phyloP scores from a whole-genome alignment of 2,329 filamentous ascomycete genomes.

The Tolypocladium ovalisporum region DNA sequence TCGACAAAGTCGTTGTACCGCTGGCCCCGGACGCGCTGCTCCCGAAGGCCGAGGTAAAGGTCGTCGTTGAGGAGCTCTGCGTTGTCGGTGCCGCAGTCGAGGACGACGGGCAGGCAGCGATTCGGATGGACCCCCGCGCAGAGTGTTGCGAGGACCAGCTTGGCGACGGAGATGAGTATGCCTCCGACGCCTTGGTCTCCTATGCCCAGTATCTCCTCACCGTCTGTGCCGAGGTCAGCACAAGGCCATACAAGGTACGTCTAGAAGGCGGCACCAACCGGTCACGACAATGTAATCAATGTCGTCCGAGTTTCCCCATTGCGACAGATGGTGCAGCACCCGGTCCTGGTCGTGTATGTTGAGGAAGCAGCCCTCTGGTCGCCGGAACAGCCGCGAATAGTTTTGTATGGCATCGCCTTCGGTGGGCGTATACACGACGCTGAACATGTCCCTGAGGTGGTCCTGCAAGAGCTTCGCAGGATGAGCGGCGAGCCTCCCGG shows the following conservation, averaged over 20 bases:
- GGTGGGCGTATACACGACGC: constrained; percentile 83
- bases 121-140: constrained; percentile 81
- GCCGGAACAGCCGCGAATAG: constrained; percentile 67
- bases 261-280: constrained; percentile 39
- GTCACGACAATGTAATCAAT: constrained; percentile 85
- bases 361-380: constrained; percentile 71
- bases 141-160: constrained; percentile 70
- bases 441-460: constrained; percentile 79
- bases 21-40: constrained; percentile 56
- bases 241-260: neutral
- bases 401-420: constrained; percentile 83
- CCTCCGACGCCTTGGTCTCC: constrained; percentile 82
- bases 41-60: constrained; percentile 65
- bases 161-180: constrained; percentile 75
- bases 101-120: constrained; percentile 65
- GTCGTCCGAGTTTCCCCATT: constrained; percentile 61
- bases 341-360: constrained; percentile 59
- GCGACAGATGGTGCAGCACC: constrained; percentile 54
- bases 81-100: constrained; percentile 83
- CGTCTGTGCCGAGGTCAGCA: constrained; percentile 27
- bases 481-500: neutral
- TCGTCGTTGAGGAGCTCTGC: constrained; percentile 62
- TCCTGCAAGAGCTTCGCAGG: constrained; percentile 53
- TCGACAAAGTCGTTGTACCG: constrained; percentile 70
- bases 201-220: constrained; percentile 71